Conservation (phyloP, 768 basidiomycete genomes). For the Lentinus brumalis region DNA sequence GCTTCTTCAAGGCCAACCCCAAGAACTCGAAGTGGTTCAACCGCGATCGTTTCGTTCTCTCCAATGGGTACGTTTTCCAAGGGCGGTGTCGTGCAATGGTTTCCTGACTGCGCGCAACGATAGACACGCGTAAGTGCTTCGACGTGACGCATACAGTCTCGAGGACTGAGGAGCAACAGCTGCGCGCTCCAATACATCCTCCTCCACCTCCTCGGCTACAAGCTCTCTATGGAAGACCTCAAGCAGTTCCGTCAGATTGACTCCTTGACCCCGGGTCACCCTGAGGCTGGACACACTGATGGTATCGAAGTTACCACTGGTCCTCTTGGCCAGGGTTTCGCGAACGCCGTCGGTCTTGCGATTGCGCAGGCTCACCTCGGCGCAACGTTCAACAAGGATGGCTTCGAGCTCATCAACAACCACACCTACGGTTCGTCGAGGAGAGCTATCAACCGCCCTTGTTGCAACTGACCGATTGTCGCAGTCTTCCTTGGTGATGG, state of each 20-base stretch:
- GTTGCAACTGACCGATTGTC: background rate
- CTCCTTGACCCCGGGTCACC: slow-evolving; percentile 92
- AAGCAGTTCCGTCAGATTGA: slow-evolving; percentile 91
- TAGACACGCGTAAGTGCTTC: slow-evolving; percentile 71
- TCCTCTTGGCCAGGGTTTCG: slow-evolving; percentile 93
- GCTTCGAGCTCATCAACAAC: slow-evolving; percentile 81
- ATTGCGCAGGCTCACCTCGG: slow-evolving; percentile 91
- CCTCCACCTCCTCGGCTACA: slow-evolving; percentile 90
- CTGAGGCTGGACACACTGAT: slow-evolving; percentile 72
- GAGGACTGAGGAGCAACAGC: slow-evolving; percentile 39
- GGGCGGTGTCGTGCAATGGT: background rate
- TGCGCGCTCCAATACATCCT: slow-evolving; percentile 93
- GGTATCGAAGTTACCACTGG: slow-evolving; percentile 94
- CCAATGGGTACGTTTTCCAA: slow-evolving; percentile 72
- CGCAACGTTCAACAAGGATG: slow-evolving; percentile 88
- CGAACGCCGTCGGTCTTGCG: slow-evolving; percentile 91
- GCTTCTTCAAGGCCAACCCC: slow-evolving; percentile 88
- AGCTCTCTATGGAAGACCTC: slow-evolving; percentile 89
- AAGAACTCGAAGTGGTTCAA: slow-evolving; percentile 92
- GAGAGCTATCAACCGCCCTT: background rate
- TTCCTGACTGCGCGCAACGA: slow-evolving; percentile 16
- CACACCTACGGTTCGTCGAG: slow-evolving; percentile 73
- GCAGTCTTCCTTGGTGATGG: slow-evolving; percentile 92
- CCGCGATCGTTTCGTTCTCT: slow-evolving; percentile 95
- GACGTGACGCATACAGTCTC: background rate